Base-by-base conservation (phyloP, 2,329 filamentous ascomycete genomes). In the Capronia epimyces region DNA sequence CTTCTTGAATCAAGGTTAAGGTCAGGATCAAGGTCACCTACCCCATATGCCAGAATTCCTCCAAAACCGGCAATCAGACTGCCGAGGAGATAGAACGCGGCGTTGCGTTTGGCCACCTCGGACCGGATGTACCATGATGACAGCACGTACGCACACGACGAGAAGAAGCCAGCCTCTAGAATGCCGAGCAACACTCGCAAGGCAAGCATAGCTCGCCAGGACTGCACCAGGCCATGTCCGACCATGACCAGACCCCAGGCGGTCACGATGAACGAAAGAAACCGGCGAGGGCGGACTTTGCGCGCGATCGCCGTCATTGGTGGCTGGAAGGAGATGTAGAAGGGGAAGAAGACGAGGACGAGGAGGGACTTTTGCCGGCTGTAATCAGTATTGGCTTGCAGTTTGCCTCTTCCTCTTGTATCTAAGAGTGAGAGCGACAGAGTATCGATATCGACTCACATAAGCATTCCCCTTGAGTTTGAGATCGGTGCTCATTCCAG, bases 211-310 rank as follows among this genome's bases (percentile, higher is more conserved):
- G 60, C 52, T 20, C 62, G 50, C 62, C 68, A 73, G 22, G 60
- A 59, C 4, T 69, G 52, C 1, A 63, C 62, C 46, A 72, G 70
- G 12, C 49, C 49, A n/a, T 40, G 3, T 67, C 71, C 69, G 29
- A 73, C 66, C 67, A 72, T 73, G 9, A 71, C 64, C 15, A 65
- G 63, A 7, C 71, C 71, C 70, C 69, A 72, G 3, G 63, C 44
- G 2, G 67, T 50, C 71, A 59, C 49, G 31, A 51, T 42, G 22
- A n/a, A 16, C 3, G 27, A 12, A 15, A 51, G 15, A 48, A 68
- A 67, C 7, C 66, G 56, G 5, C 69, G 62, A 13, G 70, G 70
- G 7, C 70, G 70, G 22, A 73, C 50, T 39, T 69, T 69, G 6
- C 69, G 67, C 13, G 67, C 64, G 25, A 73, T 62, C 31, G 70